phyloP scores from a whole-genome alignment of 2,329 filamentous ascomycete species.

The Sarocladium kiliense region DNA sequence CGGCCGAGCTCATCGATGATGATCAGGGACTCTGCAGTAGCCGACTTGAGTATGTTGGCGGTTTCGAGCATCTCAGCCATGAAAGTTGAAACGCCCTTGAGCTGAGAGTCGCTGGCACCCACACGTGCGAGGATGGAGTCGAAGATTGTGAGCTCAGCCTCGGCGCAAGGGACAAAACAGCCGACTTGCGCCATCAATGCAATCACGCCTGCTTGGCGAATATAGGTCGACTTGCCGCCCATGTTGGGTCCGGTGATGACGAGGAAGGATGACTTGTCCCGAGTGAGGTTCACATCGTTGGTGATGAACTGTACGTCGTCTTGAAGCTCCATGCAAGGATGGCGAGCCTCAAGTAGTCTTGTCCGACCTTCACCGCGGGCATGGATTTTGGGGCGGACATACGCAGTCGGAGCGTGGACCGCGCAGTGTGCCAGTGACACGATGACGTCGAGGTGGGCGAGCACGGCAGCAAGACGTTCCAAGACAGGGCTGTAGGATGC shows the following conservation, averaged over 20 bases:
- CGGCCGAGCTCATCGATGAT: conserved; percentile 98
- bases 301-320: conserved; percentile 98
- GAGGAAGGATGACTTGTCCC: conserved; percentile 79
- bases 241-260: conserved; percentile 99
- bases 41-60: conserved; percentile 95
- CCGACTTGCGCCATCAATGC: conserved; percentile 96
- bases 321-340: conserved; percentile 98
- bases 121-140: conserved; percentile 96
- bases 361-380: conserved; percentile 83
- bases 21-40: conserved; percentile 90
- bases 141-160: conserved; percentile 91
- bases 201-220: conserved; percentile 93
- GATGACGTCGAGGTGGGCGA: conserved; percentile 93
- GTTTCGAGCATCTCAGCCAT: conserved; percentile 99
- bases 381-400: conserved; percentile 88
- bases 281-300: conserved; percentile 81
- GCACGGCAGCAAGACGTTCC: conserved; percentile 79
- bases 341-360: conserved; percentile 83
- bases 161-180: conserved; percentile 88
- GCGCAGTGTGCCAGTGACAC: conserved; percentile 90
- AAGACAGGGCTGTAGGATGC: conserved; percentile 92
- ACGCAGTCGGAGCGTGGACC: conserved; percentile 86
- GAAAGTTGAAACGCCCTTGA: conserved; percentile 97
- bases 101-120: conserved; percentile 90
- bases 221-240: conserved; percentile 98